These are phyloP conservation scores for Trichophyton benhamiae DNA, from an alignment of 2,329 filamentous ascomycete genomes.

Conservation along the genomic window DNA sequence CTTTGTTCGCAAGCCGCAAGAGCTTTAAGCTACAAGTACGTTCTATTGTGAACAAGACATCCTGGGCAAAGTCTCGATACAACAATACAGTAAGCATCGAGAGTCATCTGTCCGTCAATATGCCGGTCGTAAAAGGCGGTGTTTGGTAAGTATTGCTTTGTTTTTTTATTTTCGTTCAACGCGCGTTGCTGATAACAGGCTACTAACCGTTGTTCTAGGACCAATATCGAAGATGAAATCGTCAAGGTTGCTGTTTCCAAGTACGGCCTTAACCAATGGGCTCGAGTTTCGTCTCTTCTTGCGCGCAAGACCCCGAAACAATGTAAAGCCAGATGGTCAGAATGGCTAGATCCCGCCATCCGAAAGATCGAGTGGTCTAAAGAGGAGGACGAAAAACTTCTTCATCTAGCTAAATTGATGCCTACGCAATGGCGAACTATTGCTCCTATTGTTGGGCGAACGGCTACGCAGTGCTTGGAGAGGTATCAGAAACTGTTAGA, in stretches of 20 bases:
- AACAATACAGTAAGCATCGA: background rate
- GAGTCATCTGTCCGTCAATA: constrained; percentile 24
- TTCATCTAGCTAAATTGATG: constrained; percentile 96
- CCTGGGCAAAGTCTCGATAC: background rate
- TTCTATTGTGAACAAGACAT: too few species aligned
- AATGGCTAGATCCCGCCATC: constrained; percentile 97
- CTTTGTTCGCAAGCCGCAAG: background rate
- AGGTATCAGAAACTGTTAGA: constrained; percentile 93
- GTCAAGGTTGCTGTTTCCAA: constrained; percentile 92
- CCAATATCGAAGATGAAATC: constrained; percentile 78
- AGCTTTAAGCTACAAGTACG: background rate
- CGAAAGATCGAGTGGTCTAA: constrained; percentile 98
- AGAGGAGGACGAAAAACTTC: constrained; percentile 93
- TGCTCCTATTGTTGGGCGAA: constrained; percentile 88
- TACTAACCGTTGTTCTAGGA: constrained; percentile 28
- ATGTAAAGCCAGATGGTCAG: constrained; percentile 96
- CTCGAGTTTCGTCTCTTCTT: constrained; percentile 89
- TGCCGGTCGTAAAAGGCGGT: constrained; percentile 55
- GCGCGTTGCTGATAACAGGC: background rate
- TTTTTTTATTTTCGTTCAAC: constrained; percentile 6
- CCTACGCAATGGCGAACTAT: constrained; percentile 99
- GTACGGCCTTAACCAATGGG: constrained; percentile 95
- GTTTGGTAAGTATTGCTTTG: constrained; percentile 38
- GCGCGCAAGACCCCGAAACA: constrained; percentile 97
- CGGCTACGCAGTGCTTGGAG: constrained; percentile 92